Conservation (phyloP, 2,329 filamentous ascomycete species). For the Ophiocordyceps australis region DNA sequence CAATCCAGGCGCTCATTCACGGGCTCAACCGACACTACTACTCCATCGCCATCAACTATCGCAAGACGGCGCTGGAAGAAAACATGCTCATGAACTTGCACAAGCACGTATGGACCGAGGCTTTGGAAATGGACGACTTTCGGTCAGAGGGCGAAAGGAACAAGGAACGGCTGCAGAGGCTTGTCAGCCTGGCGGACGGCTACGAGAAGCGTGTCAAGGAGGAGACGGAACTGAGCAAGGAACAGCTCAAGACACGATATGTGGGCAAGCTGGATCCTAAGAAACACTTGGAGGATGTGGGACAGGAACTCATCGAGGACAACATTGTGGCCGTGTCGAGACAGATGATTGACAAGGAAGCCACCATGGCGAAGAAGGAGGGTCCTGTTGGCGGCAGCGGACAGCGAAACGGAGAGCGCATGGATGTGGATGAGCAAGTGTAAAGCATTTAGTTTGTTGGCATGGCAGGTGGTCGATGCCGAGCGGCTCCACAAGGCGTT, state of each 20-base stretch:
- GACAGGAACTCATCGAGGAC: slow-evolving; percentile 93
- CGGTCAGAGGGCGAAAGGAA: slow-evolving; percentile 67
- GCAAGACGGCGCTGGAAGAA: slow-evolving; percentile 93
- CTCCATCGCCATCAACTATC: slow-evolving; percentile 95
- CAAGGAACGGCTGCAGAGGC: slow-evolving; percentile 70
- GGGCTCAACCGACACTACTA: slow-evolving; percentile 98
- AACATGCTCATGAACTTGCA: slow-evolving; percentile 99
- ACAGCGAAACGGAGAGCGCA: slow-evolving; percentile 35
- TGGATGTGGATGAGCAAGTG: slow-evolving; percentile 52
- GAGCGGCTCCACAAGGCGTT: no score
- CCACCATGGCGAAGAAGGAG: slow-evolving; percentile 67
- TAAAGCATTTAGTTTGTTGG: no score
- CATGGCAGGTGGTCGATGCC: no score
- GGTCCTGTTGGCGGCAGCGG: slow-evolving; percentile 24
- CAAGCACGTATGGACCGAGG: slow-evolving; percentile 99
- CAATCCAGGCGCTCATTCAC: slow-evolving; percentile 97
- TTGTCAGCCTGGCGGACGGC: slow-evolving; percentile 80
- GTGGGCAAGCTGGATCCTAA: slow-evolving; percentile 98
- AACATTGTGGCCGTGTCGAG: slow-evolving; percentile 97
- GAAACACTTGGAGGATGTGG: slow-evolving; percentile 96
- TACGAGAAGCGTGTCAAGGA: slow-evolving; percentile 99
- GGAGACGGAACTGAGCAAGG: slow-evolving; percentile 91
- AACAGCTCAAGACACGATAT: slow-evolving; percentile 96
- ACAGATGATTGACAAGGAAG: slow-evolving; percentile 99
- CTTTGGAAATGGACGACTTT: slow-evolving; percentile 94